Evolutionary conservation across 768 basidiomycete species (phyloP), one percentile per base, ranked within the genome.

Genomic region (Suillus paluster): DNA sequence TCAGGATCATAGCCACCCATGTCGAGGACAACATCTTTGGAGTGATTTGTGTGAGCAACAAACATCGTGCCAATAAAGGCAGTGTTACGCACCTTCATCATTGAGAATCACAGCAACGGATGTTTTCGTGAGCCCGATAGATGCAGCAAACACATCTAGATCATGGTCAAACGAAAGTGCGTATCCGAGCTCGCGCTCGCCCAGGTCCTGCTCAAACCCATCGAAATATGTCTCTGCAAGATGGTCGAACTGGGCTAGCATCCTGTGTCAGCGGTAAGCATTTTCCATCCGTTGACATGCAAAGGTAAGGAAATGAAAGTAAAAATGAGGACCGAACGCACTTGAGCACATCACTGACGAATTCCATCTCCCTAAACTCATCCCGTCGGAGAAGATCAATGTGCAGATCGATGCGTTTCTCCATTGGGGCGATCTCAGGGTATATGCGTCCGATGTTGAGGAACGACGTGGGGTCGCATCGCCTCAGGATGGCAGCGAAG

Each of bases 311-410:
- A 36, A 5, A 39, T 1, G 10, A 4, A 10, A 21, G 12, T 34
- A 34, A 11, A 19, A 23, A 36, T 36, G 34, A 38, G 14, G 21
- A 23, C 36, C 10, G 30, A 34, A 79, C 90, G 61, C 69, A 96
- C 96, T 91, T 95, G 66, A 84, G 81, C 46, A 99, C 81, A 71
- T 99, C 97, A 67, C 83, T 89, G 21, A 93, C 94, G 74, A 96
- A 98, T 70, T 99, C 97, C 78, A 90, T 85, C 75, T 95, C 96
- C 25, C 90, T 84, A 79, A 99, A 96, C 73, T 95, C 96, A 67
- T 98, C 94, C 50, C 88, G 83, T 46, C 91, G 83, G 4, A 98
- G 78, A 27, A 91, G 80, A 52, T 92, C 91, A 64, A 98, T 86
- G 71, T 97, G 96, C 79, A 91, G 90, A 68, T 99, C 95, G 53